Percentiles rank a stretch among this genome's conserved stretches.
Evolutionary conservation across 2,329 filamentous ascomycete species (phyloP).

Genomic region (Botrytis paeoniae): DNA sequence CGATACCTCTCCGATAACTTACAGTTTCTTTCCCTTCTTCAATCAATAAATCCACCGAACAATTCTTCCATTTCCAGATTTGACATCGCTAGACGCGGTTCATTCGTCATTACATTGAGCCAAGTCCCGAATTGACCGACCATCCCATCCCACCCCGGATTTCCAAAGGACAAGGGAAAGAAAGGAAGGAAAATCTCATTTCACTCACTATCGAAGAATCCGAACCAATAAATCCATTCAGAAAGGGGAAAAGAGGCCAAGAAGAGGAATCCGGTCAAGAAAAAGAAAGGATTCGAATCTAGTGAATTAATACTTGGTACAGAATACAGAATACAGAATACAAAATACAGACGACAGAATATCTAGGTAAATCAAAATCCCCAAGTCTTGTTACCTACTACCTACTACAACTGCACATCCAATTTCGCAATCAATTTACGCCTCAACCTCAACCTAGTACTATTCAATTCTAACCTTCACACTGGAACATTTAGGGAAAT

Average conservation of each 20-base stretch:
- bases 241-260: background rate
- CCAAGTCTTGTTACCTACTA: background rate
- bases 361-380: background rate
- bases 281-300: background rate
- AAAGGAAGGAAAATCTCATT: background rate
- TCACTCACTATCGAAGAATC: background rate
- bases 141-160: constrained; percentile 2
- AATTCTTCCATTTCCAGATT: background rate
- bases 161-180: background rate
- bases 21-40: background rate
- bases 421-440: background rate
- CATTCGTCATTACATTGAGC: constrained; percentile 3
- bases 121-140: constrained; percentile 5
- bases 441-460: background rate
- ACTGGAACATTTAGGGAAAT: background rate
- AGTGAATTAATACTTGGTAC: background rate
- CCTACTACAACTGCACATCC: background rate
- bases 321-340: background rate
- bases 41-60: background rate
- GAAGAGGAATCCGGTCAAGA: background rate
- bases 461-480: background rate
- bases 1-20: background rate
- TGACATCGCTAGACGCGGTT: constrained; percentile 9
- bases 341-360: background rate
- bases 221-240: background rate